Base-by-base conservation (phyloP, 73 alveolate genomes). In the Uronychia setigera region DNA sequence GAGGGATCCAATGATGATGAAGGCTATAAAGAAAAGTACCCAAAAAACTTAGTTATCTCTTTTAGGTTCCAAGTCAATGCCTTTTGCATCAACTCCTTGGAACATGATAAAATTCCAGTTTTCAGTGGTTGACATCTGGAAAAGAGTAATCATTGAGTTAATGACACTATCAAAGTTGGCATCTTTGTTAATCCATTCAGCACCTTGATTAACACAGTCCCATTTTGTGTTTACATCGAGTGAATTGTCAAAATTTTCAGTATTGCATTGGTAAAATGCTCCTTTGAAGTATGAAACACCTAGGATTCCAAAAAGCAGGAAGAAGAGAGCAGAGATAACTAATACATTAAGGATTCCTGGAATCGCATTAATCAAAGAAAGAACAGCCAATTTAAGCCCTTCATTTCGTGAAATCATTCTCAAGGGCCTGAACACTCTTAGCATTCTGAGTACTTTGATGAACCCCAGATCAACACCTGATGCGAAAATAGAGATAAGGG, bases 201-300 rank as follows among this genome's bases (percentile, higher is more conserved):
- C 86, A 14, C 96, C 96, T 28, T 59, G 27, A 35, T 79, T 80
- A 1, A 74, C 32, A 67, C 96, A 91, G 30, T 87, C 85, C 76
- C 80, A 83, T 58, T 83, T 83, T 0, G 90, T 83, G 13, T 57
- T 57, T n/a, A n/a, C n/a, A n/a, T n/a, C n/a, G n/a, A n/a, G n/a
- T n/a, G n/a, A n/a, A n/a, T n/a, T n/a, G n/a, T n/a, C n/a, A n/a
- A 13, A 77, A 29, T 30, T 26, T 58, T 58, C 14, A 58, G 78
- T 75, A 26, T 13, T 83, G 76, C 88, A 82, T 9, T 82, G 5
- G 32, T 32, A 60, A 60, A 60, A 82, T 26, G n/a, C 5, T 58
- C 96, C 98, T 77, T 94, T 94, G 32, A 94, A 85, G 74, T 86
- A 79, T 60, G 82, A 83, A 11, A 92, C 84, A 0, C 94, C 96